phyloP scores from a whole-genome alignment of 208 protist species.

The Leptomonas seymouri region DNA sequence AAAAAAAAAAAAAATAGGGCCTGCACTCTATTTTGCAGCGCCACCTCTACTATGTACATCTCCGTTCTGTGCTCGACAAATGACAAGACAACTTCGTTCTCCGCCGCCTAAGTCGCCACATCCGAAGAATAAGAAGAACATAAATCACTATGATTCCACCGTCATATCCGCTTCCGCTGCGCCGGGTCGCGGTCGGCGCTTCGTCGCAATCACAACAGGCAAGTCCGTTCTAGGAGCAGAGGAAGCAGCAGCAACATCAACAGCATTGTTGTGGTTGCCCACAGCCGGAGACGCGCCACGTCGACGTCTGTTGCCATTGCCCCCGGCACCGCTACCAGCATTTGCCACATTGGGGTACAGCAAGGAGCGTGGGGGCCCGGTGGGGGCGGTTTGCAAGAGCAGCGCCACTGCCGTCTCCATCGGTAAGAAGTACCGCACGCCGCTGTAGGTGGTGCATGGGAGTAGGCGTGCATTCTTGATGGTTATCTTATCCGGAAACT shows the following conservation, averaged over 20 bases:
- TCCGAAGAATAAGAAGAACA: neutral
- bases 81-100: no score
- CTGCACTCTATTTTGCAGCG: no score
- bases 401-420: conserved; percentile 51
- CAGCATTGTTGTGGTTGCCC: neutral
- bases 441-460: conserved; percentile 61
- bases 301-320: no score
- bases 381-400: conserved; percentile 65
- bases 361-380: conserved; percentile 64
- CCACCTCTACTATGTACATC: no score
- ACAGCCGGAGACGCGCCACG: conserved; percentile 6
- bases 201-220: conserved; percentile 27
- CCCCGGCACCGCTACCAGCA: neutral
- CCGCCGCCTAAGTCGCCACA: no score
- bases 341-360: conserved; percentile 19
- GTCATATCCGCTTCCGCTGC: neutral
- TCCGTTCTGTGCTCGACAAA: no score
- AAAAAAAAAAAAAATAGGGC: no score
- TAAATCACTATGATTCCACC: conserved; percentile 8
- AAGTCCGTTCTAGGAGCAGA: neutral
- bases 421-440: conserved; percentile 55
- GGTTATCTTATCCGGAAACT: conserved; percentile 68
- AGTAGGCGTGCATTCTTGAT: conserved; percentile 59
- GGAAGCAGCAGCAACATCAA: neutral
- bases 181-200: conserved; percentile 11